phyloP scores from a whole-genome alignment of 768 basidiomycete genomes.

The Russula foetens region DNA sequence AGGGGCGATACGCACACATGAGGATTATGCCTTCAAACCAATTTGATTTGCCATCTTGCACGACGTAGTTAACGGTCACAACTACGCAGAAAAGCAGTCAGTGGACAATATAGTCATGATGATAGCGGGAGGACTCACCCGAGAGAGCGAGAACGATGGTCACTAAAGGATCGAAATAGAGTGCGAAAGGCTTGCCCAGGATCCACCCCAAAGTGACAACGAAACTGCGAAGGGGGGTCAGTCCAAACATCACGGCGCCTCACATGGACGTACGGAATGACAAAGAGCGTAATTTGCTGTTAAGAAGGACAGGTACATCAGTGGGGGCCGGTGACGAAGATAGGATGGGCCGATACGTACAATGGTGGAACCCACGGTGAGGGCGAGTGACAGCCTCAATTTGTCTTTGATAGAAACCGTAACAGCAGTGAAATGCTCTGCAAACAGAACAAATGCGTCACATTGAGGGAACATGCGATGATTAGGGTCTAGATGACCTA shows the following conservation, averaged over 20 bases:
- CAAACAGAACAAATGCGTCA: conserved; percentile 4
- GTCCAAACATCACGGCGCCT: not conserved
- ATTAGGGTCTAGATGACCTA: conserved; percentile 23
- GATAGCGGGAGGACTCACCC: conserved; percentile 25
- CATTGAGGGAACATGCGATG: not conserved
- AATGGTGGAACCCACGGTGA: conserved; percentile 82
- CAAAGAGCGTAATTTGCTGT: conserved; percentile 77
- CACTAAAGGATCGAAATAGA: conserved; percentile 88
- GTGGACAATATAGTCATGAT: not conserved
- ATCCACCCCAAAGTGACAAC: conserved; percentile 75
- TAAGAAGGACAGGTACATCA: not conserved
- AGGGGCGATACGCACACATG: conserved; percentile 42
- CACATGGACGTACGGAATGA: conserved; percentile 58
- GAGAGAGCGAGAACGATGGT: conserved; percentile 53
- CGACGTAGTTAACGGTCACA: conserved; percentile 73
- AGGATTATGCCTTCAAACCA: conserved; percentile 76
- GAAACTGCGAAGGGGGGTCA: conserved; percentile 37
- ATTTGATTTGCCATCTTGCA: conserved; percentile 75
- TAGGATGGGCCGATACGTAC: conserved; percentile 35
- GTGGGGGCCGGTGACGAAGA: not conserved
- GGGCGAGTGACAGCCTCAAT: conserved; percentile 76
- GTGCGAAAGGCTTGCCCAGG: conserved; percentile 66
- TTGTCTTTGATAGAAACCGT: conserved; percentile 88
- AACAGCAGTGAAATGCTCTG: conserved; percentile 86
- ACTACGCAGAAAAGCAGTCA: conserved; percentile 32